Percentiles rank a stretch among this genome's conserved stretches.
Evolutionary conservation across 2,329 filamentous ascomycete genomes (phyloP).

Genomic region (Cytospora chrysosperma): DNA sequence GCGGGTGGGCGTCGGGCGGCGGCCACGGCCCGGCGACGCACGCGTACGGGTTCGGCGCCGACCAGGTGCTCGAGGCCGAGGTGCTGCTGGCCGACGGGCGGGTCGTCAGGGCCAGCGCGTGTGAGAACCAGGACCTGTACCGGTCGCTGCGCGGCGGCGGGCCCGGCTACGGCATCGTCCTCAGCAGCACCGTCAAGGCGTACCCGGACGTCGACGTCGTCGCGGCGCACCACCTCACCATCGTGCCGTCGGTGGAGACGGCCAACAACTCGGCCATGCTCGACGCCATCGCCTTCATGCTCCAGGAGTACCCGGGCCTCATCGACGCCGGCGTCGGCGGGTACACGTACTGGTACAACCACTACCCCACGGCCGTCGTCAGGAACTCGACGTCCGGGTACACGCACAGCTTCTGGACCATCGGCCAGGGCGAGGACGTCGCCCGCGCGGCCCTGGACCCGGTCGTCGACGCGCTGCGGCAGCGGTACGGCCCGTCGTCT

Average conservation of each 20-base stretch:
- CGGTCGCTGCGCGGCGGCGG: slow-evolving; percentile 50
- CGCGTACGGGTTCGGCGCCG: slow-evolving; percentile 43
- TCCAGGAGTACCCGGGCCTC: background rate
- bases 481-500: too few species aligned
- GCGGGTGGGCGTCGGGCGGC: slow-evolving; percentile 39
- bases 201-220: background rate
- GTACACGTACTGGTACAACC: background rate
- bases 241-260: background rate
- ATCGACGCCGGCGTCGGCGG: background rate
- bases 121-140: slow-evolving; percentile 46
- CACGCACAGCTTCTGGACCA: background rate
- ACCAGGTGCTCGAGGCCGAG: slow-evolving; percentile 51
- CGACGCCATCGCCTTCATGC: background rate
- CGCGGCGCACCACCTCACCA: background rate
- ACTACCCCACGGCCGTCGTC: background rate
- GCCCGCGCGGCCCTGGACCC: background rate
- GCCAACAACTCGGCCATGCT: background rate
- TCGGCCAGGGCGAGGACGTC: background rate
- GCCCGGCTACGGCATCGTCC: slow-evolving; percentile 44
- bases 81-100: slow-evolving; percentile 46
- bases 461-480: background rate
- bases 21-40: slow-evolving; percentile 50
- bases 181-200: slow-evolving; percentile 11
- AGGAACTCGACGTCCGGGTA: slow-evolving; percentile 4
- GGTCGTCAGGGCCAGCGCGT: slow-evolving; percentile 41